Evolutionary conservation across 106 monocot genomes (phyloP), one percentile per base, ranked within the genome.

Genomic region (Cymbidium sinense): DNA sequence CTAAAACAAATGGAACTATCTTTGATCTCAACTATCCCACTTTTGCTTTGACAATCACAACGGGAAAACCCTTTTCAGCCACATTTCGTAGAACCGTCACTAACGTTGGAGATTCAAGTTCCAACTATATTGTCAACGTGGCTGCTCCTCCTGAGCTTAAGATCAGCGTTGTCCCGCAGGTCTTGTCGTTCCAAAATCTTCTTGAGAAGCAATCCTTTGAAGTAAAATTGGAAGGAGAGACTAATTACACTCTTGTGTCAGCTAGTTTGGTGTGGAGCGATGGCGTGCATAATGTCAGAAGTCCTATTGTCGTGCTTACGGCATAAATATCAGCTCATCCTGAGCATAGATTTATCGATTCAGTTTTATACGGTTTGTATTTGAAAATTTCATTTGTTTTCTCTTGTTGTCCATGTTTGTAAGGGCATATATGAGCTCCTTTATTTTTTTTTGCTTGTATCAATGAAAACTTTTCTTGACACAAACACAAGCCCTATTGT

Each of bases 231-330:
- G 70, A 62, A 17, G 84, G 86, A 10, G 64, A 23, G 0, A 25
- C 29, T 6, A 3, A 23, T 1, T 2, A 10, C 21, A 6, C 75
- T 9, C 6, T 36, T 5, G 0, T 79, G 0, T 84, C 86, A 5
- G 91, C 77, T 12, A 75, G 83, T 2, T 73, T 91, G 51, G 15
- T 54, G 13, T 87, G 87, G 87, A 41, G 27, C 34, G 85, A 91
- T 39, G 85, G 82, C 0, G 33, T 33, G n/a, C 79, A 81, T 55
- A 13, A 30, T 13, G 88, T 91, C 23, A 84, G 87, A 55, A 91
- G 83, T 28, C 86, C 91, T 8, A 81, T 91, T 17, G 71, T 84
- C 15, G 85, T 83, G 55, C 72, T 78, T 28, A 80, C 76, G 10
- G 47, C 10, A 13, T 47, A 47, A 47, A 47, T 47, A 47, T 47